Conservation (phyloP, 106 monocot species). For the Apostasia ramifera region DNA sequence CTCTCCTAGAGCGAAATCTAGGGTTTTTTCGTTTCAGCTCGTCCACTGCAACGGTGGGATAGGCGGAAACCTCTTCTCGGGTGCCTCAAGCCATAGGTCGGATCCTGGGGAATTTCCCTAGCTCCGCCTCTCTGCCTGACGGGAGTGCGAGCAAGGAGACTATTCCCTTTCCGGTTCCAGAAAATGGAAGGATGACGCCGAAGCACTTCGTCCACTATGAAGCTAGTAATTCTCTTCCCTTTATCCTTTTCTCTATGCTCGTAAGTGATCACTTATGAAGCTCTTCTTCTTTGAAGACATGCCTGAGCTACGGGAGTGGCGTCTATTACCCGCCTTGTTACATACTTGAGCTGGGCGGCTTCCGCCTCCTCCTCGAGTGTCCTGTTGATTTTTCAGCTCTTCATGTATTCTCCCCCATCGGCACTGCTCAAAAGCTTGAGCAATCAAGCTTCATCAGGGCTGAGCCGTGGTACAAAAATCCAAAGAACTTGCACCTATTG, state of each 20-base stretch:
- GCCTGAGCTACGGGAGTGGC: conserved; percentile 59
- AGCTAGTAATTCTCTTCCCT: not conserved
- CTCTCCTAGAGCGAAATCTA: too few relatives aligned
- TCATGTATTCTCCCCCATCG: conserved; percentile 61
- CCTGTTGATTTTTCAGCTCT: conserved; percentile 85
- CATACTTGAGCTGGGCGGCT: conserved; percentile 57
- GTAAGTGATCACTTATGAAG: not conserved
- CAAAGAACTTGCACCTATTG: conserved; percentile 37
- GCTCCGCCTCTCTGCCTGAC: too few relatives aligned
- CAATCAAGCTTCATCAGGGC: conserved; percentile 31
- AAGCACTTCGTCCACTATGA: not conserved
- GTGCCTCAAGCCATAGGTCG: too few relatives aligned
- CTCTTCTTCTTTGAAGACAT: conserved; percentile 31
- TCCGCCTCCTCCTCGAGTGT: conserved; percentile 84
- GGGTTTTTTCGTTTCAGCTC: too few relatives aligned
- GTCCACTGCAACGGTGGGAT: too few relatives aligned
- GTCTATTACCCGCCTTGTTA: conserved; percentile 65
- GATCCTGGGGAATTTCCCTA: too few relatives aligned
- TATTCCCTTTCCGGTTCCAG: too few relatives aligned
- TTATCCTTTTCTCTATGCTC: not conserved
- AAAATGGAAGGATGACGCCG: too few relatives aligned
- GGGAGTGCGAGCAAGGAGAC: too few relatives aligned
- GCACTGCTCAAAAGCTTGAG: not conserved
- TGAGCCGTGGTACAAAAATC: conserved; percentile 58
- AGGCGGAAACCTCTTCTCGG: too few relatives aligned